Base-by-base conservation (phyloP, 805 yeast genomes). In the Phaffomyces antillensis region DNA sequence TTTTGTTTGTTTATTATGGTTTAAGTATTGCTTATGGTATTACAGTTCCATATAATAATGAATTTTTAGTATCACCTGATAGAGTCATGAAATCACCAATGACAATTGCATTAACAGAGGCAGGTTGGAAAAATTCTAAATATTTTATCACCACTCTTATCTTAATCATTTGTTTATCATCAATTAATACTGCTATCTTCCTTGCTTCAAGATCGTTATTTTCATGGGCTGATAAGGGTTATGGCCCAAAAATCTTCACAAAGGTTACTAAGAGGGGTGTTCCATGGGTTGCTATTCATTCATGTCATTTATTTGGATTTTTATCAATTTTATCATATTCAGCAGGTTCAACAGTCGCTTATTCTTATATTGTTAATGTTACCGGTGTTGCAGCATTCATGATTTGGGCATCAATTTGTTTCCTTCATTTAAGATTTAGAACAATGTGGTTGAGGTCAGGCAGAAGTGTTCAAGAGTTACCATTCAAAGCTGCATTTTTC, bases 321-420 rank as follows among this genome's bases (percentile, higher is more conserved):
- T 62, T 84, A 45, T 84, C 81, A 2, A 79, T 75, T 62, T 64
- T 83, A 59, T 77, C 78, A 6, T 58, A 65, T 39, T 71, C 79
- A 7, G 59, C 67, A 18, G 68, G 75, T 44, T 84, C 86, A 46
- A 59, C 64, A 25, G 69, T 72, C 7, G 89, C 82, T 20, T 84
- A 83, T 65, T 64, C 71, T 52, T 84, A 89, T 86, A 70, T 84
- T 46, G 68, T 83, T 52, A 82, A 80, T 59, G 82, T 84, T 52
- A 74, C 86, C 15, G 85, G 86, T 39, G 83, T 83, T 39, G 80
- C 87, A 12, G 89, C 90, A 37, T 75, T 83, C 53, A 77, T 83
- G 49, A 71, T 85, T 23, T 82, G 90, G 90, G 72, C 77, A 31
- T 72, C 77, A 57, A 81, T 83, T 48, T 71, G 80, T 28, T 62